These are phyloP conservation scores for Penicillium coprophilum DNA, from an alignment of 495 filamentous ascomycete genomes.

Conservation along the genomic window DNA sequence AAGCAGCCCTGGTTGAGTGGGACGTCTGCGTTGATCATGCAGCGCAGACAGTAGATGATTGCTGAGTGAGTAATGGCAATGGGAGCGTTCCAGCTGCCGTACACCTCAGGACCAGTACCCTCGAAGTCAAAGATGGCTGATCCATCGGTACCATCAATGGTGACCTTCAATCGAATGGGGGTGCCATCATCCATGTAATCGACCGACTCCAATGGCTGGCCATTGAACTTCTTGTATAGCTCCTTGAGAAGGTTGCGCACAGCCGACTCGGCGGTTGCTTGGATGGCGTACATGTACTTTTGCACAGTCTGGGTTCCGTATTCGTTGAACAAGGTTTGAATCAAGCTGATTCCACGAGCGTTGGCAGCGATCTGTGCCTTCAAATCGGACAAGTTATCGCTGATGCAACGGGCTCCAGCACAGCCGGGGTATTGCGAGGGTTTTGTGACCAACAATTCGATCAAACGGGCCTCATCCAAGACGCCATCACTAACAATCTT, in stretches of 20 bases:
- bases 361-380: constrained; percentile 96
- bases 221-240: constrained; percentile 73
- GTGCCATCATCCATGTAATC: constrained; percentile 98
- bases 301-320: constrained; percentile 90
- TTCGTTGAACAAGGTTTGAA: constrained; percentile 78
- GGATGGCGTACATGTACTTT: constrained; percentile 94
- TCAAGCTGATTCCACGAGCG: constrained; percentile 91
- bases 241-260: constrained; percentile 83
- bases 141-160: constrained; percentile 79
- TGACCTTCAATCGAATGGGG: constrained; percentile 81
- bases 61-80: constrained; percentile 92
- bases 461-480: constrained; percentile 86
- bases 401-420: constrained; percentile 83
- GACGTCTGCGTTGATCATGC: constrained; percentile 89
- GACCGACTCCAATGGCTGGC: constrained; percentile 74
- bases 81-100: constrained; percentile 93
- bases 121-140: constrained; percentile 91
- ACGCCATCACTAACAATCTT: constrained; percentile 88
- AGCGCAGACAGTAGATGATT: constrained; percentile 94
- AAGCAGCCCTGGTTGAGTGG: constrained; percentile 97
- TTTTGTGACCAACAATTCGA: constrained; percentile 76
- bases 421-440: constrained; percentile 86
- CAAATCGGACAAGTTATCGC: constrained; percentile 93
- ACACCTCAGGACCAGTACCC: constrained; percentile 85
- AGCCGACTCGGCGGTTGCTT: constrained; percentile 84